A percentile compares a stretch with the other conserved stretches of the same genome.
Conservation (phyloP, 2,329 filamentous ascomycete genomes). For the Tolypocladium nubicola region DNA sequence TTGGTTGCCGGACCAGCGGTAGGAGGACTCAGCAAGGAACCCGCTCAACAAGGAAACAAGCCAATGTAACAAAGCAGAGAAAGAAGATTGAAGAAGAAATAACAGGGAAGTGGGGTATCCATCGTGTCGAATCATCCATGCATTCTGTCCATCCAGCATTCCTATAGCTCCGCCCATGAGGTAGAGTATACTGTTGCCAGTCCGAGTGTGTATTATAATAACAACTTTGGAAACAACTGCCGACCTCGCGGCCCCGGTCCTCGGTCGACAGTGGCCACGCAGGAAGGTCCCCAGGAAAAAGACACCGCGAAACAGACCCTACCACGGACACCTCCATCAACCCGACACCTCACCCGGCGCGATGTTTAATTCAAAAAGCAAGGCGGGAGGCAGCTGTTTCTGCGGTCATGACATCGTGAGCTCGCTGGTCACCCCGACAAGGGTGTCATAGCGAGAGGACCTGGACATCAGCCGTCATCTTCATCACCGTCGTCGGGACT, state of each 20-base stretch:
- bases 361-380: conserved; percentile 5
- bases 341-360: conserved; percentile 5
- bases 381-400: conserved; percentile 1
- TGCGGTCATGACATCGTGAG: conserved; percentile 27
- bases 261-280: neutral
- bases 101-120: conserved; percentile 29
- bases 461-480: conserved; percentile 8
- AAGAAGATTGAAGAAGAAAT: conserved; percentile 11
- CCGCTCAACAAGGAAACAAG: conserved; percentile 10
- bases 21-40: conserved; percentile 2
- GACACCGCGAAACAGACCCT: neutral
- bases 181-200: conserved; percentile 26
- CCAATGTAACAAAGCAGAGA: conserved; percentile 10
- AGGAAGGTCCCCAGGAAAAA: neutral
- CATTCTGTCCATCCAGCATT: conserved; percentile 29
- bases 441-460: neutral
- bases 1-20: conserved; percentile 15
- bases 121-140: conserved; percentile 33
- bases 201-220: conserved; percentile 23
- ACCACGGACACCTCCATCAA: conserved; percentile 5
- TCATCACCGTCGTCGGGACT: conserved; percentile 31
- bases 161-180: conserved; percentile 7
- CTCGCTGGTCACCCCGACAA: conserved; percentile 5
- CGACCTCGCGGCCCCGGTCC: neutral
- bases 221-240: conserved; percentile 5